Percentiles rank a stretch among this genome's conserved stretches.
Conservation (phyloP, 1,284 basidiomycete genomes). For the Hypsizygus ulmarius region DNA sequence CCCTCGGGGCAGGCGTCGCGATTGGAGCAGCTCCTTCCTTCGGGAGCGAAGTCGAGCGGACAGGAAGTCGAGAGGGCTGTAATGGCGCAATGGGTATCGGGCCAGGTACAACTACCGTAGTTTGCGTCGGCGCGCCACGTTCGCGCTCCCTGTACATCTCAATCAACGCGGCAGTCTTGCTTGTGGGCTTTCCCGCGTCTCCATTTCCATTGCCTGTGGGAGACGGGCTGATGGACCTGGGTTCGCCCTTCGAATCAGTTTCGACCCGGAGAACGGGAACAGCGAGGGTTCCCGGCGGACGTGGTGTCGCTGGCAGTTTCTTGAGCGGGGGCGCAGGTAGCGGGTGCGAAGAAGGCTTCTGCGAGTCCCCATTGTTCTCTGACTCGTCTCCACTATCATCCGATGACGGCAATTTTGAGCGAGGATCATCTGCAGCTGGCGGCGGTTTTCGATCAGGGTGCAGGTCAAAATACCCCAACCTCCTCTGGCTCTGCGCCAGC, state of each 20-base stretch:
- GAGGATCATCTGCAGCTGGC: conserved; percentile 32
- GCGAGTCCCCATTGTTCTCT: conserved; percentile 37
- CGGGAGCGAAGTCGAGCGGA: conserved; percentile 29
- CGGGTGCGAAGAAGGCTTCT: conserved; percentile 20
- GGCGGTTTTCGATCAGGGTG: conserved; percentile 47
- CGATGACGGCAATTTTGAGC: conserved; percentile 24
- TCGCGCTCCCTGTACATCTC: conserved; percentile 81
- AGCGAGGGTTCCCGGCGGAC: not conserved
- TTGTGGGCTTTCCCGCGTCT: no score
- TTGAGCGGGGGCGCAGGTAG: conserved; percentile 19
- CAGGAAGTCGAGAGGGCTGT: conserved; percentile 39
- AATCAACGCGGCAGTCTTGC: conserved; percentile 72
- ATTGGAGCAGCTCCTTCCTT: conserved; percentile 24
- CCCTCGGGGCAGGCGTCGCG: conserved; percentile 12
- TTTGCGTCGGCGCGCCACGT: conserved; percentile 27
- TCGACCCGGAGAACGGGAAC: conserved; percentile 6
- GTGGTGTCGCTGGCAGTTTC: conserved; percentile 15
- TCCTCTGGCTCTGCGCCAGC: conserved; percentile 34
- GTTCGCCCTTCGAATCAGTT: conserved; percentile 1
- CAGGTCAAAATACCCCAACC: conserved; percentile 69
- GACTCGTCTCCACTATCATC: conserved; percentile 10
- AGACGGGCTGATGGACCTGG: not conserved
- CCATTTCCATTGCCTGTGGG: no score
- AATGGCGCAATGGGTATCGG: conserved; percentile 28
- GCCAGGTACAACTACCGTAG: conserved; percentile 17